phyloP scores from a whole-genome alignment of 2,329 filamentous ascomycete species.

The Rhinocladiella mackenziei region DNA sequence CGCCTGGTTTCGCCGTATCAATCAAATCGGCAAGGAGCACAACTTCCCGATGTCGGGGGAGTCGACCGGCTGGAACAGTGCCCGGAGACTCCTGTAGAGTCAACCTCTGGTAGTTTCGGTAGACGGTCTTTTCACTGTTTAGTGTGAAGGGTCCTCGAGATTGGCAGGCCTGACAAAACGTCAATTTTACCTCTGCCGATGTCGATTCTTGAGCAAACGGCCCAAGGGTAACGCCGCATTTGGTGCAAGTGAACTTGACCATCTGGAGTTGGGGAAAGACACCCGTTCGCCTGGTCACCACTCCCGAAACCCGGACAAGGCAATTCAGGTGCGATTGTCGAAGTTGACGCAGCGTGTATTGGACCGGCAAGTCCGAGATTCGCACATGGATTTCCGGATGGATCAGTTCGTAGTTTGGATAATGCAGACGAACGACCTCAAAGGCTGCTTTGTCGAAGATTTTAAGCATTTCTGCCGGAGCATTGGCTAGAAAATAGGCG shows the following conservation, averaged over 20 bases:
- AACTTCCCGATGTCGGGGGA: slow-evolving; percentile 89
- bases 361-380: slow-evolving; percentile 88
- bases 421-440: slow-evolving; percentile 92
- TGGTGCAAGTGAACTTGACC: slow-evolving; percentile 94
- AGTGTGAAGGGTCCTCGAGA: slow-evolving; percentile 90
- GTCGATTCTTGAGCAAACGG: slow-evolving; percentile 92
- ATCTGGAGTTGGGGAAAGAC: slow-evolving; percentile 98
- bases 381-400: slow-evolving; percentile 97
- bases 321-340: slow-evolving; percentile 96
- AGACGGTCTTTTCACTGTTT: slow-evolving; percentile 96
- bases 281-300: slow-evolving; percentile 88
- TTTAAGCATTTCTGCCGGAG: slow-evolving; percentile 89
- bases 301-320: slow-evolving; percentile 86
- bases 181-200: slow-evolving; percentile 91
- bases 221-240: slow-evolving; percentile 85
- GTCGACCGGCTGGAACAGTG: slow-evolving; percentile 89
- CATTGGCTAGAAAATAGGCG: slow-evolving; percentile 93
- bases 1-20: slow-evolving; percentile 91
- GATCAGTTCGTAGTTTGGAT: slow-evolving; percentile 95
- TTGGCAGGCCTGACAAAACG: slow-evolving; percentile 94
- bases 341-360: slow-evolving; percentile 90
- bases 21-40: slow-evolving; percentile 96
- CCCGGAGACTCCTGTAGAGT: slow-evolving; percentile 96
- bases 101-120: slow-evolving; percentile 97
- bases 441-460: slow-evolving; percentile 96